These are phyloP conservation scores for Aspergillus viridinutans DNA, from an alignment of 2,329 filamentous ascomycete genomes.

Conservation along the genomic window DNA sequence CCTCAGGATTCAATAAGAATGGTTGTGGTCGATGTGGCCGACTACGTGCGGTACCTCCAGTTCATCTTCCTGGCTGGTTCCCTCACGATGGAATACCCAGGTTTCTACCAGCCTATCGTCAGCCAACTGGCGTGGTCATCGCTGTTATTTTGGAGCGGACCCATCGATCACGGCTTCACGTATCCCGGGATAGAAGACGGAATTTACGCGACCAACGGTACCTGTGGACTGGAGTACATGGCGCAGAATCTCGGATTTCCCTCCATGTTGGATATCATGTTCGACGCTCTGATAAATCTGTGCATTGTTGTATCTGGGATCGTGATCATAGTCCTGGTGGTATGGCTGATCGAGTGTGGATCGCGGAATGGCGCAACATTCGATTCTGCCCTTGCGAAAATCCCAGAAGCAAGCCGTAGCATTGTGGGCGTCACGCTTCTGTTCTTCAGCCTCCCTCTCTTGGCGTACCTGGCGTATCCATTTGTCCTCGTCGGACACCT, in stretches of 20 bases:
- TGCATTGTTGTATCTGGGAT: conserved; percentile 2
- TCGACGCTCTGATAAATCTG: conserved; percentile 11
- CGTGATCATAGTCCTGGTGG: not conserved
- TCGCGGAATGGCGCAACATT: not conserved
- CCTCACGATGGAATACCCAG: conserved; percentile 10
- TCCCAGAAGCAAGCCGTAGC: conserved; percentile 6
- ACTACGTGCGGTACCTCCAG: conserved; percentile 10
- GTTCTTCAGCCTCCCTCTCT: conserved; percentile 7
- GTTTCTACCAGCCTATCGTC: conserved; percentile 8
- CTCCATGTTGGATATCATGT: conserved; percentile 8
- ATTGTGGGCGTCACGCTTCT: conserved; percentile 6
- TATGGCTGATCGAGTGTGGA: not conserved
- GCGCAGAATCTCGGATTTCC: conserved; percentile 11
- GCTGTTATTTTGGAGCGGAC: conserved; percentile 9
- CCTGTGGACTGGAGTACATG: conserved; percentile 13
- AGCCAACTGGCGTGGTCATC: conserved; percentile 15
- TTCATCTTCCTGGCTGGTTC: conserved; percentile 12
- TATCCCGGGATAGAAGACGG: conserved; percentile 11
- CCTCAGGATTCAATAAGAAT: not conserved
- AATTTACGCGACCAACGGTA: conserved; percentile 8
- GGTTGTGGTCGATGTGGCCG: not conserved
- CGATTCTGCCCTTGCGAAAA: not conserved
- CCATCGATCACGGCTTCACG: conserved; percentile 9
- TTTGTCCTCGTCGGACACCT: not conserved
- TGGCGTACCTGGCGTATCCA: conserved; percentile 4